Evolutionary conservation across 1,139 yeast species (phyloP), one percentile per base, ranked within the genome.

Genomic region (Pichia sp.): DNA sequence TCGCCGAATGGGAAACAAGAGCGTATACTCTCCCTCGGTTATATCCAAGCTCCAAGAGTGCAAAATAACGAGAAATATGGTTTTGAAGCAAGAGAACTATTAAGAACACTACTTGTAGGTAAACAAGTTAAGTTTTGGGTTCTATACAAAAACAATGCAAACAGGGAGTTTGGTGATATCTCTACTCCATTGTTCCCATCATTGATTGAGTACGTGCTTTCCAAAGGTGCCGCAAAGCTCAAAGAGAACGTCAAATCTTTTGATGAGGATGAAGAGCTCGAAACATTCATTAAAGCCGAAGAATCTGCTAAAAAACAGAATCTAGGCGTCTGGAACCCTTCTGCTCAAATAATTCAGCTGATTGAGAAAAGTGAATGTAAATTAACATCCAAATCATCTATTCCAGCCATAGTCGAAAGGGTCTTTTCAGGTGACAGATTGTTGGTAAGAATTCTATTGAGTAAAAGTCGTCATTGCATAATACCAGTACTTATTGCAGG

Each of bases 371-470:
- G 78, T 34, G 62, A 70, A 21, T 61, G 67, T 42, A 55, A 59
- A 17, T 59, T 58, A 41, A 68, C 78, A 6, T 61, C 59, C 42
- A 61, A 60, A 24, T 46, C 60, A 22, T 76, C 80, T 28, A 61
- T 77, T 46, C 66, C 70, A 15, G 69, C 82, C 19, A 71, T 85
- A 45, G 79, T 85, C 25, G 95, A 85, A 60, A 77, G 74, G 53
- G 93, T 82, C 19, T 70, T 84, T 44, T 68, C 81, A 50, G 95
- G 95, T 39, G 95, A 86, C 60, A 66, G 95, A 41, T 60, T 84
- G 30, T 63, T 80, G 41, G 73, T 75, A 33, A 68, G 94, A 46
- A 56, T 83, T 39, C 50, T 81, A 45, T 56, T 70, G 38, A 57
- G 69, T 42, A 63, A 66, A 37, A 54, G 54, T 20, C 64, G 62